Conservation (phyloP, 2,329 filamentous ascomycete genomes). For the Cladosporium velox region DNA sequence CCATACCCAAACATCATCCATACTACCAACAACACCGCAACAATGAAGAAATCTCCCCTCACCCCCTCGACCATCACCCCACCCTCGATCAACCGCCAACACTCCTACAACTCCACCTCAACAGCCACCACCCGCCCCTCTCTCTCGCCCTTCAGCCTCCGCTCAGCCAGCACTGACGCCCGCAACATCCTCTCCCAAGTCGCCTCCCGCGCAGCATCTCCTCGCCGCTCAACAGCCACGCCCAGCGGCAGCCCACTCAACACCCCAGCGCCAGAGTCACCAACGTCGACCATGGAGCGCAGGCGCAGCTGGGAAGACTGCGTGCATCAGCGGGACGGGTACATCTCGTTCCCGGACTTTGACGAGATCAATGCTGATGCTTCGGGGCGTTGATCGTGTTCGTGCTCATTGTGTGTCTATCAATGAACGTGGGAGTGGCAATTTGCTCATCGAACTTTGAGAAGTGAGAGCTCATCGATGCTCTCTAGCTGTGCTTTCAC, state of each 20-base stretch:
- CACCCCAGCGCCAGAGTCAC: slow-evolving; percentile 12
- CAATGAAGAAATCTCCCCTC: slow-evolving; percentile 30
- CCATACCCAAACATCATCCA: background rate
- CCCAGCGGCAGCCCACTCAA: background rate
- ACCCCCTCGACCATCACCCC: slow-evolving; percentile 32
- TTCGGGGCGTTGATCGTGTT: background rate
- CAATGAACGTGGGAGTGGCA: background rate
- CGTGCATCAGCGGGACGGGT: slow-evolving; percentile 35
- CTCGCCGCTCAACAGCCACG: slow-evolving; percentile 24
- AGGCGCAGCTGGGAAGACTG: slow-evolving; percentile 35
- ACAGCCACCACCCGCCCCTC: slow-evolving; percentile 18
- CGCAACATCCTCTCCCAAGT: slow-evolving; percentile 27
- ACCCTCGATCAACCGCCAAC: slow-evolving; percentile 34
- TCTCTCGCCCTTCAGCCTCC: slow-evolving; percentile 23
- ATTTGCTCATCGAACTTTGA: background rate
- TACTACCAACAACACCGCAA: background rate
- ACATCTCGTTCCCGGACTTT: slow-evolving; percentile 39
- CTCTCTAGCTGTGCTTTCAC: background rate
- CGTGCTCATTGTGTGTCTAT: background rate
- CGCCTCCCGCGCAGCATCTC: slow-evolving; percentile 29
- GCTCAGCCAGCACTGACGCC: slow-evolving; percentile 14
- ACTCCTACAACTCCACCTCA: slow-evolving; percentile 31
- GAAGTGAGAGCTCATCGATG: background rate
- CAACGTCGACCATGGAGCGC: slow-evolving; percentile 14
- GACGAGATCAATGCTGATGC: slow-evolving; percentile 30